Base-by-base conservation (phyloP, 1,284 basidiomycete species). In the Lignosus rhinocerotis region DNA sequence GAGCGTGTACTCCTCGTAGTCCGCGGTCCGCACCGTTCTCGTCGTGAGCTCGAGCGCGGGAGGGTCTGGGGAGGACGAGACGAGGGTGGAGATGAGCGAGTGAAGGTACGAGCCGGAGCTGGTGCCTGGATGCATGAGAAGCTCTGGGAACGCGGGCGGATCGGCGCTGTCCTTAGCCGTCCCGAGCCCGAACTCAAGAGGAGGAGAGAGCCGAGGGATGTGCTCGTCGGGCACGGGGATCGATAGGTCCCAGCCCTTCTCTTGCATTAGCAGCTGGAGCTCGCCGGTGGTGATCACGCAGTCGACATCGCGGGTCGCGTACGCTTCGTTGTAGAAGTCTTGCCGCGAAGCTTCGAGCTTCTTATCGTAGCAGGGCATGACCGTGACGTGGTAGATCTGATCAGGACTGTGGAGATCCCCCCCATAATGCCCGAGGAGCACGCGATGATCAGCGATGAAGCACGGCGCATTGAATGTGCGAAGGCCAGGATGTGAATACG, bases 351-450 rank as follows among this genome's bases (percentile, higher is more conserved):
- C 96, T 76, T 99, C 97, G 30, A 99, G 87, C 73, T 99, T 99
- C 78, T 99, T 99, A 81, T 99, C 97, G 74, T 98, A 99, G 76
- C 97, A 99, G 0, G 96, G 96, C 96, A 99, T 99, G 42, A 98
- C 94, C 0, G 94, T 86, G 60, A 98, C 93, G 69, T 99, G 97
- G 73, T 98, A 99, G 53, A 98, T 84, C 67, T 93, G 80, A 67
- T 90, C 80, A 1, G 93, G 90, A 33, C 90, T 94, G 55, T 30
- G 16, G 56, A 51, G 34, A 56, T 56, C 55, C 44, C 34, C 44
- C 17, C 47, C 17, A 43, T 12, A 53, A 17, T 32, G 34, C 56
- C 55, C 72, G 43, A 54, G 21, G 51, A 39, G 31, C 50, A 30
- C 12, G 41, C 32, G 51, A 59, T 10, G 59, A 59, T 64, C 62